Base-by-base conservation (phyloP, 2,329 filamentous ascomycete species). In the Calonectria multiphialidica region DNA sequence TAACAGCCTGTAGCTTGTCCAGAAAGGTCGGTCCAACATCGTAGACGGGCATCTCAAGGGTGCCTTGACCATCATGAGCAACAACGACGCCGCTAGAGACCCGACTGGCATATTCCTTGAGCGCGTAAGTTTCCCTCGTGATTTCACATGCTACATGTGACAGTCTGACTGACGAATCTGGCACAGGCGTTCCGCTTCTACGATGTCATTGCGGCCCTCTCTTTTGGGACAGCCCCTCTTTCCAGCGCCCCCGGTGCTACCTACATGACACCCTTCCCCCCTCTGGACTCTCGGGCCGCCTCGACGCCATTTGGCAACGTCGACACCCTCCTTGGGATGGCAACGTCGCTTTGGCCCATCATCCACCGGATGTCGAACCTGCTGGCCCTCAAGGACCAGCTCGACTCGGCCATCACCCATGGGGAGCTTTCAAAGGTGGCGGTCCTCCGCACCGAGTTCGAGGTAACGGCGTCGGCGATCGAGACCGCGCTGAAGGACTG, bases 151-250 rank as follows among this genome's bases (percentile, higher is more conserved):
- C 28, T 16, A 44, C 16, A 21, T 28, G 40, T 68, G 64, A 40
- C 49, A 49, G 18, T 13, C 62, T 63, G 9, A 64, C 78, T 83
- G 40, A 84, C 74, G 35, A 12, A 30, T 37, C 35, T 59, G 33
- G 21, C 1, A 33, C 67, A 92, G 90, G 90, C 90, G 1, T 93
- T 92, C 75, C 87, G 89, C 7, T 92, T 92, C 76, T 92, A 92
- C 81, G 90, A 92, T 78, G 90, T 92, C 25, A 92, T 92, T 68
- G 88, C 90, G 7, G 90, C 91, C 1, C 82, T 93, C 35, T 92
- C 90, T 0, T 87, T 92, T 63, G 90, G 90, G 67, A 90, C 88
- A 15, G 84, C 89, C 5, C 90, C 90, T 2, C 84, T 91, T 15
- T 88, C 89, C 1, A 86, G 83, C 15, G 85, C 87, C 3, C 86